Conservation (phyloP, 768 basidiomycete species). For the Lentinus tigrinus region DNA sequence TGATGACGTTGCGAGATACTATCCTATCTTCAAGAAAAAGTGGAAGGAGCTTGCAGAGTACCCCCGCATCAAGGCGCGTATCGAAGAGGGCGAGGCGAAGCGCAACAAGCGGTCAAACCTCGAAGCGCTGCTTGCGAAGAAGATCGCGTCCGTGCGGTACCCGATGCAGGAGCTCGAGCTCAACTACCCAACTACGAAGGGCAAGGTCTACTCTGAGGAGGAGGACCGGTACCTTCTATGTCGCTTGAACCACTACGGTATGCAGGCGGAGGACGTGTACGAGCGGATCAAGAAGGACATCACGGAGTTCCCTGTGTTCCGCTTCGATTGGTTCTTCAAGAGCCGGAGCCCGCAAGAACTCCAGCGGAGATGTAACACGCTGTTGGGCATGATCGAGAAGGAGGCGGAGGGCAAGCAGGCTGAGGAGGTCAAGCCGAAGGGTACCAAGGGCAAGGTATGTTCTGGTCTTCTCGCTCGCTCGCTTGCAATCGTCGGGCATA, state of each 20-base stretch:
- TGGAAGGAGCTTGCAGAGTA: constrained; percentile 88
- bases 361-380: constrained; percentile 81
- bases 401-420: constrained; percentile 70
- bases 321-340: constrained; percentile 99
- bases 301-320: constrained; percentile 93
- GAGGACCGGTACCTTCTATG: constrained; percentile 95
- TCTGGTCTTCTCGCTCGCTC: neutral
- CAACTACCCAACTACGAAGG: constrained; percentile 93
- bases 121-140: constrained; percentile 73
- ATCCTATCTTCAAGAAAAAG: constrained; percentile 83
- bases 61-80: constrained; percentile 78
- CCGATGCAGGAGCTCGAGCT: constrained; percentile 98
- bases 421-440: constrained; percentile 65
- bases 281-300: constrained; percentile 97
- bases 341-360: constrained; percentile 88
- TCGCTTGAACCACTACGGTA: constrained; percentile 85
- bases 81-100: constrained; percentile 86
- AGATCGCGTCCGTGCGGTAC: constrained; percentile 79
- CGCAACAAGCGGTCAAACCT: constrained; percentile 84
- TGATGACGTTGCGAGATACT: constrained; percentile 77
- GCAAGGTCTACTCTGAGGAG: constrained; percentile 95
- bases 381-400: constrained; percentile 89
- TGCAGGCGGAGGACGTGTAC: constrained; percentile 86
- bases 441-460: constrained; percentile 54
- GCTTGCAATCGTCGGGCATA: neutral